Percentiles rank a stretch among this genome's conserved stretches.
phyloP scores from a whole-genome alignment of 257 asterid genomes.

The Solanum infundibuliforme region DNA sequence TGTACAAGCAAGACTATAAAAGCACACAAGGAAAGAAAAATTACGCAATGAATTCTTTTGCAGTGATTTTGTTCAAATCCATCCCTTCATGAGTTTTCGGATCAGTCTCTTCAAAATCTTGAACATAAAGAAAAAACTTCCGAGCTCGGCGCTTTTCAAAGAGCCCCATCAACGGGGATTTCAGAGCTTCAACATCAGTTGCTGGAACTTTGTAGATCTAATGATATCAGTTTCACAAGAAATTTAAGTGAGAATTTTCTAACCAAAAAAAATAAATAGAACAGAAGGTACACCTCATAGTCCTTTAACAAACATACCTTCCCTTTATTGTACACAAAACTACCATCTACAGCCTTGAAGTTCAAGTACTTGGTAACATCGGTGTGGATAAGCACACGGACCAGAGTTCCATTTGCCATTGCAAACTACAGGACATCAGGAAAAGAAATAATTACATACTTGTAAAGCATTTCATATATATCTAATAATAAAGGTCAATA shows the following conservation, averaged over 20 bases:
- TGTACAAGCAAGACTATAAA: neutral
- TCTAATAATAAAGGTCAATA: neutral
- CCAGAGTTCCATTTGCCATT: slow-evolving; percentile 97
- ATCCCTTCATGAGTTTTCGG: slow-evolving; percentile 84
- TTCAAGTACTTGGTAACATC: slow-evolving; percentile 91
- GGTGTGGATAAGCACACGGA: slow-evolving; percentile 86
- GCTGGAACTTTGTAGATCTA: slow-evolving; percentile 99
- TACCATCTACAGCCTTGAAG: slow-evolving; percentile 99
- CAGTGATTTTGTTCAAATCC: slow-evolving; percentile 64
- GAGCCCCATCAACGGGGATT: slow-evolving; percentile 87
- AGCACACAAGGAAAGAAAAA: slow-evolving; percentile 7
- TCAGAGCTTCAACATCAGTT: slow-evolving; percentile 94
- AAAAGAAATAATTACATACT: neutral
- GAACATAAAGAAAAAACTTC: slow-evolving; percentile 87
- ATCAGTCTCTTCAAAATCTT: slow-evolving; percentile 72
- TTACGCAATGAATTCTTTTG: slow-evolving; percentile 68
- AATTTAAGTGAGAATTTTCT: neutral
- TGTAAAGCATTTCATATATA: neutral
- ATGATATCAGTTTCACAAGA: neutral
- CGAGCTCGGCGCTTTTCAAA: slow-evolving; percentile 94
- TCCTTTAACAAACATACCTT: slow-evolving; percentile 42
- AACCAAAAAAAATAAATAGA: neutral
- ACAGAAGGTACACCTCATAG: neutral
- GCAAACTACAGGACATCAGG: slow-evolving; percentile 47
- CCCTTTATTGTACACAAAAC: slow-evolving; percentile 92